phyloP scores from a whole-genome alignment of 2,329 filamentous ascomycete species.

The Fusarium tuaranense region DNA sequence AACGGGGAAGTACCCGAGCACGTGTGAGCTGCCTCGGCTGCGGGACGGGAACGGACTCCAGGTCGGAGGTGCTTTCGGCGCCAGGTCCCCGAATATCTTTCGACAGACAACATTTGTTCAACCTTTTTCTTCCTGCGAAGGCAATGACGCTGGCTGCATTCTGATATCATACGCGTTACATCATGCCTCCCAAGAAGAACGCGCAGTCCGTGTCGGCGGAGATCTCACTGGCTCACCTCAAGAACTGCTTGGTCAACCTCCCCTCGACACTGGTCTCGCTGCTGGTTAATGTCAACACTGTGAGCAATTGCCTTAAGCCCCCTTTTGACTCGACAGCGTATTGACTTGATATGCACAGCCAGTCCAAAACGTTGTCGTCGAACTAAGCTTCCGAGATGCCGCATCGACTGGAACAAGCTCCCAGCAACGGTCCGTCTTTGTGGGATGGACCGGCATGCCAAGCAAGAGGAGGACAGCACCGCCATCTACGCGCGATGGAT shows the following conservation, averaged over 20 bases:
- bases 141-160: neutral
- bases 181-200: slow-evolving; percentile 65
- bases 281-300: slow-evolving; percentile 89
- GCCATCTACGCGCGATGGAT: slow-evolving; percentile 79
- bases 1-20: slow-evolving; percentile 47
- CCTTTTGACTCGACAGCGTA: neutral
- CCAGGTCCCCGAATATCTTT: slow-evolving; percentile 14
- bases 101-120: slow-evolving; percentile 20
- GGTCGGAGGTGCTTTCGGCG: slow-evolving; percentile 37
- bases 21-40: slow-evolving; percentile 52
- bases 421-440: slow-evolving; percentile 78
- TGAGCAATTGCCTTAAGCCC: slow-evolving; percentile 58
- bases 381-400: slow-evolving; percentile 78
- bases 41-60: slow-evolving; percentile 33
- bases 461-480: slow-evolving; percentile 85
- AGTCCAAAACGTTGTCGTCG: slow-evolving; percentile 95
- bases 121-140: slow-evolving; percentile 8
- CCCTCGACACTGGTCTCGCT: slow-evolving; percentile 86
- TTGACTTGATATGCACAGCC: slow-evolving; percentile 63
- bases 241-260: slow-evolving; percentile 95
- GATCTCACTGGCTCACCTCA: slow-evolving; percentile 86
- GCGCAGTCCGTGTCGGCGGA: slow-evolving; percentile 79
- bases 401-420: slow-evolving; percentile 60
- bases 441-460: slow-evolving; percentile 98
- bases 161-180: slow-evolving; percentile 21